Evolutionary conservation across 305 asterid genomes (phyloP).

Genomic region (Euphrasia arctica): DNA sequence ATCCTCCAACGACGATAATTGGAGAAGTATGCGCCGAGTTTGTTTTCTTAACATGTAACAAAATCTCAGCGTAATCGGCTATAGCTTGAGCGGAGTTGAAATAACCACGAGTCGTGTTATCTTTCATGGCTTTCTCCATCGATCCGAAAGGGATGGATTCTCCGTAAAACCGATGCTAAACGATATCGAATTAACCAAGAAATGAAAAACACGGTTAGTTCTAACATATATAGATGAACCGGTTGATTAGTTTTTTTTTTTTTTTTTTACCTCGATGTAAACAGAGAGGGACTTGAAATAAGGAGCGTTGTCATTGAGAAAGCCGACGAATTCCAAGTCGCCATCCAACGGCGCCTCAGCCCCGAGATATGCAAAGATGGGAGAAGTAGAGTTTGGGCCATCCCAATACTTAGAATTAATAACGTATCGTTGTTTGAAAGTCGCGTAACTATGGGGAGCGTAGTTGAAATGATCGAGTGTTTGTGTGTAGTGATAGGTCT

Average conservation of each 20-base stretch:
- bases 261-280: slow-evolving; percentile 48
- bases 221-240: too few species aligned
- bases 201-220: neutral
- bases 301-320: slow-evolving; percentile 57
- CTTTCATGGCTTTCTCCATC: slow-evolving; percentile 40
- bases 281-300: slow-evolving; percentile 59
- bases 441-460: slow-evolving; percentile 49
- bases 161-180: slow-evolving; percentile 67
- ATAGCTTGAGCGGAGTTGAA: slow-evolving; percentile 75
- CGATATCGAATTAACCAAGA: neutral
- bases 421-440: slow-evolving; percentile 55
- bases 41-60: slow-evolving; percentile 43
- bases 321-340: slow-evolving; percentile 35
- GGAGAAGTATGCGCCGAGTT: slow-evolving; percentile 49
- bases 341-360: slow-evolving; percentile 48
- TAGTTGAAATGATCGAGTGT: slow-evolving; percentile 75
- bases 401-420: slow-evolving; percentile 54
- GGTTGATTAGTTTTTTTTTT: neutral
- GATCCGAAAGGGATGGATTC: slow-evolving; percentile 53
- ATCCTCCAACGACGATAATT: slow-evolving; percentile 59
- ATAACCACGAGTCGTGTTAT: slow-evolving; percentile 44
- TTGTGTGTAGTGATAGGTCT: slow-evolving; percentile 45
- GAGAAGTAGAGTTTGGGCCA: slow-evolving; percentile 43
- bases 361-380: slow-evolving; percentile 67
- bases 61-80: slow-evolving; percentile 66